Conservation (phyloP, 2,329 filamentous ascomycete genomes). For the Aspergillus melleus region DNA sequence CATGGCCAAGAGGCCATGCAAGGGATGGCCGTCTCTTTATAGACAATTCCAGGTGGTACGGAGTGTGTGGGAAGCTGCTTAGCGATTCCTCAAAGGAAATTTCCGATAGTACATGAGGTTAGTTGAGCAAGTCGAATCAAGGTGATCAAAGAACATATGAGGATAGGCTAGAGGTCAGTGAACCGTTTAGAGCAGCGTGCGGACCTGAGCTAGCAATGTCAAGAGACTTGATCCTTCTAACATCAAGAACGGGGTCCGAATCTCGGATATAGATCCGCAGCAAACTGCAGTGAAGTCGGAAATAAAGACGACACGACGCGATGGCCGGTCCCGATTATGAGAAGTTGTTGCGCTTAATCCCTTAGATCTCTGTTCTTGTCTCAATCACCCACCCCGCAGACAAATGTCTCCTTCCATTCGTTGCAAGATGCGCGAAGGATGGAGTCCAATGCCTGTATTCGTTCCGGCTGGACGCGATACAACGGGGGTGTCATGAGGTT, state of each 20-base stretch:
- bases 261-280: no score
- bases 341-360: conserved; percentile 25
- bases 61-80: neutral
- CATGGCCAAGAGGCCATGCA: neutral
- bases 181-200: no score
- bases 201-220: no score
- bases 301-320: neutral
- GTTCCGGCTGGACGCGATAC: neutral
- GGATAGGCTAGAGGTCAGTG: no score
- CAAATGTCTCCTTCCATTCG: conserved; percentile 41
- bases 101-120: no score
- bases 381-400: conserved; percentile 41
- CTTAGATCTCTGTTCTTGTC: conserved; percentile 51
- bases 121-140: no score
- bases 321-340: conserved; percentile 1
- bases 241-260: neutral
- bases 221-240: neutral
- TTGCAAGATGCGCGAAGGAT: conserved; percentile 31
- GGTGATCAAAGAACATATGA: no score
- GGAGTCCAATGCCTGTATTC: conserved; percentile 30
- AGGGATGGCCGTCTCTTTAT: no score
- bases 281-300: neutral
- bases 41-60: neutral
- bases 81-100: no score
- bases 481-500: conserved; percentile 36